Base-by-base conservation (phyloP, 495 filamentous ascomycete species). In the Bacidia gigantensis region DNA sequence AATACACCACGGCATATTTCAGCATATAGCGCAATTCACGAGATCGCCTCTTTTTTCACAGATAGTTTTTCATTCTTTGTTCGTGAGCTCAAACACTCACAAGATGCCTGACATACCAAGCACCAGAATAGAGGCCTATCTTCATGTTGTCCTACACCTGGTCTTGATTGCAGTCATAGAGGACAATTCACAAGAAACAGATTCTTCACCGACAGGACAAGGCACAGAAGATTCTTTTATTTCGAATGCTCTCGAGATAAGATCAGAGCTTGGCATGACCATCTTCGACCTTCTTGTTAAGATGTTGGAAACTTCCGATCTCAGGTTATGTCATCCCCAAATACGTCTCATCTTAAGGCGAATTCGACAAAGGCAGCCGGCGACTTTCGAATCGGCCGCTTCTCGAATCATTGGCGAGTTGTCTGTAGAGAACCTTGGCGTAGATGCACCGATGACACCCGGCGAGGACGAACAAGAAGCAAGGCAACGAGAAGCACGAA, bases 111-210 rank as follows among this genome's bases (percentile, higher is more conserved):
- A 68, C 23, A 84, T 95, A 35, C 88, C 85, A 22, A 69, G 72
- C 7, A 94, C 89, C 2, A 75, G 90, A 38, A 72, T 96, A 25
- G 92, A 99, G 65, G 83, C 84, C 2, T 96, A 92, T 72, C 64
- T 97, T 29, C 89, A 96, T 60, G 82, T 95, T 26, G 79, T 94
- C 11, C 66, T 99, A 35, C 92, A 97, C 65, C 73, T 99, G 25
- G 73, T 84, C 7, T 76, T 96, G 29, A 75, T 92, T 35, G 88
- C 89, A 29, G 79, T 89, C 26, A 65, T 82, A 11, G 93, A 97
- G 67, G 92, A 96, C 59, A 67, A 76, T 25, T 72, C 71, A 9
- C 67, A 70, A 38, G 83, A 87, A 44, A 71, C 74, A 49, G 69
- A 73, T 26, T 69, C 73, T 63, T 64, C 69, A 0, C 67, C 18